Evolutionary conservation across 257 asterid species (phyloP), one percentile per base, ranked within the genome.

Genomic region (Gentiana straminea): DNA sequence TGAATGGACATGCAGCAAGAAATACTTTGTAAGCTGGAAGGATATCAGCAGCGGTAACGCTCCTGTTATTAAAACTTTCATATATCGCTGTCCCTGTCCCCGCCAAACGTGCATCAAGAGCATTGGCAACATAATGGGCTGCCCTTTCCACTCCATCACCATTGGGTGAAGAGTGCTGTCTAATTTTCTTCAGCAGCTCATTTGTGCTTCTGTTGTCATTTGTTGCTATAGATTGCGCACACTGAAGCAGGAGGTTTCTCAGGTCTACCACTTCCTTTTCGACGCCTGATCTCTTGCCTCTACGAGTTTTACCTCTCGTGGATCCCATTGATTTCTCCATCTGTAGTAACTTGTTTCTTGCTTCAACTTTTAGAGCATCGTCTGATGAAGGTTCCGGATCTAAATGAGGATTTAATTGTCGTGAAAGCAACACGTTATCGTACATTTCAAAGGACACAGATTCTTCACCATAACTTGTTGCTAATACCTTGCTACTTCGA

Each of bases 91-190:
- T 70, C 11, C 80, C 80, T 2, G 64, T 70, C 35, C 80, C 77
- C 2, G 69, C 63, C 51, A 71, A 24, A 24, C 80, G 74, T 8
- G 75, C 80, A 51, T 70, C 80, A 44, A 75, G 80, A 51, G 77
- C 72, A 38, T 67, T 61, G 4, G 75, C 77, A 8, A 75, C 60
- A 57, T 63, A 68, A 68, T 70, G 74, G 4, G 77, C 77, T 57
- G 68, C 35, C 60, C 80, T 64, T 57, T 75, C 80, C 6, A 64
- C 68, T 7, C 70, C 80, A 58, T 75, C 77, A 2, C 80, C 80
- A 33, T 51, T 33, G 8, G 72, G 64, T 9, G 77, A 64, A 51
- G 80, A 63, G 48, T 75, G 80, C 58, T 63, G 74, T 61, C 77
- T 75, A 39, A 75, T 75, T 53, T 62, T 62, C 49, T 51, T 55